Evolutionary conservation across 768 basidiomycete species (phyloP).

Genomic region (Saitozyma sp.): DNA sequence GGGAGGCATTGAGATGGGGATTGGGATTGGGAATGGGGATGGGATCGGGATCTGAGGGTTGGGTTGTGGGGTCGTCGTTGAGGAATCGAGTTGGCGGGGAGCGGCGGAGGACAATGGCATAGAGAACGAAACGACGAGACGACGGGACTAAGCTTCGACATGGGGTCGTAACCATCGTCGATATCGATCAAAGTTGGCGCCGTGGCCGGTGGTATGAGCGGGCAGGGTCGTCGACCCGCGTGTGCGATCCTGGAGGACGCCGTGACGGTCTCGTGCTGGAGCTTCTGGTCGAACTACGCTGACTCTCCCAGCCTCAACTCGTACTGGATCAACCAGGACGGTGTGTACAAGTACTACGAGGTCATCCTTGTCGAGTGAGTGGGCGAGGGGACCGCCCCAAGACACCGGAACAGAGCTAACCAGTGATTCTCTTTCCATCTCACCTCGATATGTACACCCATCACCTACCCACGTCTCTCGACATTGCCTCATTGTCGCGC

Average conservation of each 20-base stretch:
- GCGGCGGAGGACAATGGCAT: too few species aligned
- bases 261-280: too few species aligned
- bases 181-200: too few species aligned
- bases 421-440: slow-evolving; percentile 2
- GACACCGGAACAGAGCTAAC: slow-evolving; percentile 1
- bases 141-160: too few species aligned
- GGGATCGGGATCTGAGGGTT: not conserved
- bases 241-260: too few species aligned
- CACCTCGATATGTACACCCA: not conserved
- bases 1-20: too few species aligned
- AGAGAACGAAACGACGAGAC: too few species aligned
- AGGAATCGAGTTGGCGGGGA: too few species aligned
- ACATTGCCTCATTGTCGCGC: not conserved
- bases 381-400: not conserved
- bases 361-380: slow-evolving; percentile 96
- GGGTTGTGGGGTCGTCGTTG: too few species aligned
- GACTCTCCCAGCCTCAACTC: slow-evolving; percentile 57
- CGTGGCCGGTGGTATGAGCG: too few species aligned
- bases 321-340: slow-evolving; percentile 99
- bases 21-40: not conserved
- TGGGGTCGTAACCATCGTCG: too few species aligned
- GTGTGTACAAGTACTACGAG: slow-evolving; percentile 98
- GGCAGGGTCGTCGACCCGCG: not conserved
- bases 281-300: not conserved
- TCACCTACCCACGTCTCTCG: not conserved